Evolutionary conservation across 2,329 filamentous ascomycete genomes (phyloP).

Genomic region (Talaromyces sp.): DNA sequence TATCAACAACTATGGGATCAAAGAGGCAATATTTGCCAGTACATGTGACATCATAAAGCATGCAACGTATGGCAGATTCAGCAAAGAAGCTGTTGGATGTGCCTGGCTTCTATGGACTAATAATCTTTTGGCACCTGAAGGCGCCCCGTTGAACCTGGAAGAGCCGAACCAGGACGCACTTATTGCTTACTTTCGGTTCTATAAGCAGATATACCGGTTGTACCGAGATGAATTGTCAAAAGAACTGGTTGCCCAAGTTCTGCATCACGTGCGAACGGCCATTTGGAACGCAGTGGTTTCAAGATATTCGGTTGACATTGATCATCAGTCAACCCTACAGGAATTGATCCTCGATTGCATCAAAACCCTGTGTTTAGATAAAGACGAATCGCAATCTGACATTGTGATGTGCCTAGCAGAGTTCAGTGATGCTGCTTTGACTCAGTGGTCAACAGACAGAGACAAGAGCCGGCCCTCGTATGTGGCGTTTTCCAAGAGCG

Average conservation of each 20-base stretch:
- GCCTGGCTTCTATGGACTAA: slow-evolving; percentile 71
- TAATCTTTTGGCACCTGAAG: slow-evolving; percentile 56
- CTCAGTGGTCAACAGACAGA: slow-evolving; percentile 37
- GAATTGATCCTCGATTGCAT: slow-evolving; percentile 35
- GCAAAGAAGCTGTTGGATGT: slow-evolving; percentile 54
- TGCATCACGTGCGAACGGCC: slow-evolving; percentile 68
- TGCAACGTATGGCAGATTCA: slow-evolving; percentile 46
- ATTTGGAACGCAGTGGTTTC: slow-evolving; percentile 65
- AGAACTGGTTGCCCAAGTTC: slow-evolving; percentile 64
- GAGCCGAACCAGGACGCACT: slow-evolving; percentile 76
- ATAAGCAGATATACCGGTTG: slow-evolving; percentile 75
- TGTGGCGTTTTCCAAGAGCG: slow-evolving; percentile 81
- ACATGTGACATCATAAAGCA: slow-evolving; percentile 60
- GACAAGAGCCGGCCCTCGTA: slow-evolving; percentile 67
- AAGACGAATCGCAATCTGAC: slow-evolving; percentile 36
- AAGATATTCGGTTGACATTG: slow-evolving; percentile 41
- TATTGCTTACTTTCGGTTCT: slow-evolving; percentile 76
- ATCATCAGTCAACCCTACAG: slow-evolving; percentile 41
- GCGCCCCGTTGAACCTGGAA: slow-evolving; percentile 44
- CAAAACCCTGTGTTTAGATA: slow-evolving; percentile 38
- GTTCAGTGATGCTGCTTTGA: slow-evolving; percentile 62
- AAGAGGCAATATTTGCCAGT: slow-evolving; percentile 68
- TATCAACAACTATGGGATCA: slow-evolving; percentile 66
- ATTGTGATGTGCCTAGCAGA: slow-evolving; percentile 57
- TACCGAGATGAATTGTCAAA: slow-evolving; percentile 63